Base-by-base conservation (phyloP, 257 asterid genomes). In the Linderniella brevidens region DNA sequence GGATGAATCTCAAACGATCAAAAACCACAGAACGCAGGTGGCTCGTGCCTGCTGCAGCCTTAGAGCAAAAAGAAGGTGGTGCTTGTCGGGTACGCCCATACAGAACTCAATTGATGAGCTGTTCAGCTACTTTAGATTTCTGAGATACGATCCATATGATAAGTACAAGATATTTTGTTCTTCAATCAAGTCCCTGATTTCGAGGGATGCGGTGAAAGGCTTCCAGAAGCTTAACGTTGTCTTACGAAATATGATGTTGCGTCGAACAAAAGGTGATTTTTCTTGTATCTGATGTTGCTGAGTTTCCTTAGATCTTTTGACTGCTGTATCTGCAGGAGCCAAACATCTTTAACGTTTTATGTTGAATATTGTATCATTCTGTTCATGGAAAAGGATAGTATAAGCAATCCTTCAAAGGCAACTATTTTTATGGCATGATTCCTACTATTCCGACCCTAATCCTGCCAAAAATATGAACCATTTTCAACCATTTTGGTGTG, bases 21-120 rank as follows among this genome's bases (percentile, higher is more conserved):
- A 90, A 57, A 90, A 90, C 56, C 96, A 90, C 55, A 75, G 99
- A 68, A 90, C 99, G 37, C 96, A 75, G 68, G 92, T 90, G 58
- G 96, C 99, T 50, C 70, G 96, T 65, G 96, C 99, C 66, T 90
- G 99, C 72, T 85, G 93, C 63, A 74, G 96, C 72, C 96, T 90
- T 69, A 79, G 83, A 66, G 99, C 99, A 11, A 90, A 85, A 66
- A 67, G 92, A 62, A 73, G 99, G 67, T 90, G 99, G 99, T 90
- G 96, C 74, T 71, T 90, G 64, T 90, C 99, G 29, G 99, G 99
- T 70, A 90, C 99, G 14, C 99, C 99, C 9, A 81, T 90, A 66
- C 99, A 90, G 60, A 90, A 85, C 70, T 77, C 96, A 20, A 68
- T 90, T 32, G 99, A 90, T 63, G 99, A 90, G 42, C 69, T 90